These are phyloP conservation scores for Perkinsus olseni DNA, from an alignment of 169 alveolate genomes.

Conservation along the genomic window DNA sequence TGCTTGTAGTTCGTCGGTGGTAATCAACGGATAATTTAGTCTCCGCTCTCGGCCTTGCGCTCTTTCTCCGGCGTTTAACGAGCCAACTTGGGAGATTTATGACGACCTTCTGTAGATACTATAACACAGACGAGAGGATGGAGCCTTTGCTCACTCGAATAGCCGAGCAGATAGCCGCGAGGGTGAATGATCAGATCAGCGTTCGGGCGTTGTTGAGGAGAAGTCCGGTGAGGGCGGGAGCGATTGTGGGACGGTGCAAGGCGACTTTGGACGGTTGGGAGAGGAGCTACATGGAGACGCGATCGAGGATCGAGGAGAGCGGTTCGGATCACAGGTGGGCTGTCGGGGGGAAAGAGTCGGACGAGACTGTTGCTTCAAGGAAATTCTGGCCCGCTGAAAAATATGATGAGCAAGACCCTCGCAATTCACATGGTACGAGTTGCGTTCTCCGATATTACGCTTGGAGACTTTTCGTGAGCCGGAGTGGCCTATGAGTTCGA, in stretches of 20 bases:
- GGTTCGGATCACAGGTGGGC: slow-evolving; percentile 20
- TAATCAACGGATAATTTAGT: too few relatives aligned
- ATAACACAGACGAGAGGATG: slow-evolving; percentile 47
- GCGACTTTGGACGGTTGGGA: slow-evolving; percentile 22
- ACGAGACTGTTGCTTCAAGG: too few relatives aligned
- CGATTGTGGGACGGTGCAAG: slow-evolving; percentile 20
- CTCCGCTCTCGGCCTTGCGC: too few relatives aligned
- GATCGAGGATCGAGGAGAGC: slow-evolving; percentile 38
- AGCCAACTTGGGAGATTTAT: background rate
- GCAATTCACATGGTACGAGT: too few relatives aligned
- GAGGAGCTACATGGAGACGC: slow-evolving; percentile 24
- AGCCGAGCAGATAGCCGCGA: slow-evolving; percentile 42
- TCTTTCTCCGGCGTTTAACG: background rate
- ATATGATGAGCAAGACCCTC: too few relatives aligned
- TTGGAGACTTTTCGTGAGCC: too few relatives aligned
- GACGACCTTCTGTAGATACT: slow-evolving; percentile 31
- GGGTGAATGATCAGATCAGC: slow-evolving; percentile 14
- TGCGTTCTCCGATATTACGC: too few relatives aligned
- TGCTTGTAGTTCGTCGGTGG: too few relatives aligned
- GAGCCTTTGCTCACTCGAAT: slow-evolving; percentile 41
- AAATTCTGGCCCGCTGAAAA: too few relatives aligned
- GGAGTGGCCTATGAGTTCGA: too few relatives aligned
- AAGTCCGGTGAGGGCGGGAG: slow-evolving; percentile 26
- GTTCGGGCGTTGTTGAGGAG: slow-evolving; percentile 19
- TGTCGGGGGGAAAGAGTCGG: background rate